Conservation (phyloP, 306 rosid species). For the Cajanus cajan region DNA sequence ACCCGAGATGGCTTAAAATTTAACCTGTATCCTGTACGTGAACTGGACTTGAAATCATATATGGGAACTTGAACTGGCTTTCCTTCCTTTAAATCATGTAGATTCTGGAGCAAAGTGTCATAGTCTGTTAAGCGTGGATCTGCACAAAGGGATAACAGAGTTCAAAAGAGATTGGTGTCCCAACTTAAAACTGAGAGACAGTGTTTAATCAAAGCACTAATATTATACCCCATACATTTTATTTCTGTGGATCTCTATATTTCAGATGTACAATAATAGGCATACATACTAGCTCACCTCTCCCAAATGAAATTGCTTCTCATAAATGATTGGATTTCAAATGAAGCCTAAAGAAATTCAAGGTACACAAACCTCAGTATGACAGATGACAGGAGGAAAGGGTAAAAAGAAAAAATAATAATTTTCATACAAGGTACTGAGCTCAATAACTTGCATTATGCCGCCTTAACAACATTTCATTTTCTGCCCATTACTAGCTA, state of each 20-base stretch:
- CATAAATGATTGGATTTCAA: not conserved
- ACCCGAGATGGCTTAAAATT: conserved; percentile 25
- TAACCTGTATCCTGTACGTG: conserved; percentile 93
- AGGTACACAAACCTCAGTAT: not conserved
- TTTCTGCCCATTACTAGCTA: not conserved
- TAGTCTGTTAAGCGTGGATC: conserved; percentile 99
- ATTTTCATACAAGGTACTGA: not conserved
- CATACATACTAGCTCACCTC: not conserved
- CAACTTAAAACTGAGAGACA: conserved; percentile 27
- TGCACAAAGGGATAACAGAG: conserved; percentile 39
- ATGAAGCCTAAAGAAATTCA: not conserved
- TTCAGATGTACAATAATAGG: not conserved
- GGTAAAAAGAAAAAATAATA: not conserved
- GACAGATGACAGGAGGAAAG: not conserved
- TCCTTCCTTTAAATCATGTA: conserved; percentile 83
- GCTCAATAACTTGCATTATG: not conserved
- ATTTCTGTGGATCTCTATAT: conserved; percentile 16
- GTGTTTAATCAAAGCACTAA: conserved; percentile 22
- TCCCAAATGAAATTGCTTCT: conserved; percentile 1
- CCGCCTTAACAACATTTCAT: not conserved
- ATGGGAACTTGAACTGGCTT: conserved; percentile 79
- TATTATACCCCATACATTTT: conserved; percentile 12
- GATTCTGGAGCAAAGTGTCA: conserved; percentile 85
- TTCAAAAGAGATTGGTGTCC: conserved; percentile 11
- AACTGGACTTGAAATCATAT: conserved; percentile 96